Percentiles rank a stretch among this genome's conserved stretches.
phyloP scores from a whole-genome alignment of 2,329 filamentous ascomycete genomes.

The Fusarium newnesense region DNA sequence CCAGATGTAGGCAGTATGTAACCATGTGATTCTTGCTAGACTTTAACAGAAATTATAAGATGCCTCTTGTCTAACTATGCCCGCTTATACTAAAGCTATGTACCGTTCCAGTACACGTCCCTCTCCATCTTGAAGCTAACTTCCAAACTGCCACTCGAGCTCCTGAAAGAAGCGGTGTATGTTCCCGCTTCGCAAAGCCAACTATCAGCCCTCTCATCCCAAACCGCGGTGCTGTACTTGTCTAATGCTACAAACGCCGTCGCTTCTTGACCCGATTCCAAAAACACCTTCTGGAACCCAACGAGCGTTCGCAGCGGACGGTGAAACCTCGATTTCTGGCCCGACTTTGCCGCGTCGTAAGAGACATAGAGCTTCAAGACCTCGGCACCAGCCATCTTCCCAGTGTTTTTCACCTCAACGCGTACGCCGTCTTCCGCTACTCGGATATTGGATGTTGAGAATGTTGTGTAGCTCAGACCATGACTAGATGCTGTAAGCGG shows the following conservation, averaged over 20 bases:
- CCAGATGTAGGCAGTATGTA: background rate
- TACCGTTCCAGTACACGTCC: slow-evolving; percentile 12
- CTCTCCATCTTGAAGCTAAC: background rate
- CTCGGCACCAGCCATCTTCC: background rate
- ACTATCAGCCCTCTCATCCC: slow-evolving; percentile 1
- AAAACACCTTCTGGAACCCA: slow-evolving; percentile 1
- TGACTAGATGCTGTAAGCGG: background rate
- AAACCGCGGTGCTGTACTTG: slow-evolving; percentile 12
- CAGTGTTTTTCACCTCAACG: slow-evolving; percentile 7
- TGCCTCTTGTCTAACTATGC: accelerated
- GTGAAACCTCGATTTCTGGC: slow-evolving; percentile 8
- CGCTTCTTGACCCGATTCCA: background rate
- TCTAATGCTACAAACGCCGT: background rate
- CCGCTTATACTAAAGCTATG: background rate
- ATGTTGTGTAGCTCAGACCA: slow-evolving; percentile 23
- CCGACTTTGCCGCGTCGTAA: background rate
- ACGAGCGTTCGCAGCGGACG: slow-evolving; percentile 1
- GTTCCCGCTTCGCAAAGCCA: slow-evolving; percentile 15
- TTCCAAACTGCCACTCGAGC: background rate
- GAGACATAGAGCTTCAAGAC: slow-evolving; percentile 19
- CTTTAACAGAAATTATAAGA: accelerated
- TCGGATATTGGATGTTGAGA: background rate
- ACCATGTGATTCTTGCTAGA: accelerated
- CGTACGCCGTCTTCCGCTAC: background rate
- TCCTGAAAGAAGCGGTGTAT: slow-evolving; percentile 2